Percentiles rank a stretch among this genome's conserved stretches.
These are phyloP conservation scores for Brassica nigra DNA, from an alignment of 345 rosid genomes.

Conservation along the genomic window DNA sequence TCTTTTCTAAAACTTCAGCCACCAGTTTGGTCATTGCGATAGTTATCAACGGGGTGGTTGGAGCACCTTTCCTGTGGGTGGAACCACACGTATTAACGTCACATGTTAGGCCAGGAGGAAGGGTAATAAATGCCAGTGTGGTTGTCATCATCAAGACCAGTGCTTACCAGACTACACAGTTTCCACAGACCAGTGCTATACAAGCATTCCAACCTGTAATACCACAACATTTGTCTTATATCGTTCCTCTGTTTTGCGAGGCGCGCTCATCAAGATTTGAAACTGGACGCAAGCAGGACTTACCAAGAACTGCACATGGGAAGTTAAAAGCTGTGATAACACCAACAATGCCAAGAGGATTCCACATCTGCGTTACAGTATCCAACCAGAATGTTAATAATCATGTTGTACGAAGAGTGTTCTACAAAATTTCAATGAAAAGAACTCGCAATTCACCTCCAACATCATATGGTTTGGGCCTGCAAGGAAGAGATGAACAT, in stretches of 20 bases:
- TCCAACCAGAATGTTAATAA: conserved; percentile 23
- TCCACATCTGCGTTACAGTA: conserved; percentile 73
- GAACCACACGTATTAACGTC: not conserved
- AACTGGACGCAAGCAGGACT: conserved; percentile 37
- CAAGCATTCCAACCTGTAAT: conserved; percentile 96
- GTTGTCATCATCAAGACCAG: not conserved
- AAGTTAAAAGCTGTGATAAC: conserved; percentile 97
- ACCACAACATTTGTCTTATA: conserved; percentile 20
- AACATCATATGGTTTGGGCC: conserved; percentile 97
- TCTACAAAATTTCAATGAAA: conserved; percentile 14
- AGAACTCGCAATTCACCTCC: conserved; percentile 59
- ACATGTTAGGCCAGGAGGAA: not conserved
- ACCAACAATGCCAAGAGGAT: conserved; percentile 96
- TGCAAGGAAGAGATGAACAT: conserved; percentile 46
- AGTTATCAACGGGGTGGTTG: conserved; percentile 90
- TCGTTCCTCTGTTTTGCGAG: conserved; percentile 1
- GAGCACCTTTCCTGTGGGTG: conserved; percentile 91
- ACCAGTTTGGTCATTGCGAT: conserved; percentile 90
- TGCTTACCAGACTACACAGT: conserved; percentile 92
- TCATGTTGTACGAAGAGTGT: not conserved
- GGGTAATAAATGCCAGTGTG: not conserved
- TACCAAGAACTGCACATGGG: conserved; percentile 98
- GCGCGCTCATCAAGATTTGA: not conserved
- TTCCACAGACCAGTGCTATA: conserved; percentile 94
- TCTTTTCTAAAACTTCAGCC: conserved; percentile 82